These are phyloP conservation scores for Hypoxylon sp. DNA, from an alignment of 2,329 filamentous ascomycete species.

Conservation along the genomic window DNA sequence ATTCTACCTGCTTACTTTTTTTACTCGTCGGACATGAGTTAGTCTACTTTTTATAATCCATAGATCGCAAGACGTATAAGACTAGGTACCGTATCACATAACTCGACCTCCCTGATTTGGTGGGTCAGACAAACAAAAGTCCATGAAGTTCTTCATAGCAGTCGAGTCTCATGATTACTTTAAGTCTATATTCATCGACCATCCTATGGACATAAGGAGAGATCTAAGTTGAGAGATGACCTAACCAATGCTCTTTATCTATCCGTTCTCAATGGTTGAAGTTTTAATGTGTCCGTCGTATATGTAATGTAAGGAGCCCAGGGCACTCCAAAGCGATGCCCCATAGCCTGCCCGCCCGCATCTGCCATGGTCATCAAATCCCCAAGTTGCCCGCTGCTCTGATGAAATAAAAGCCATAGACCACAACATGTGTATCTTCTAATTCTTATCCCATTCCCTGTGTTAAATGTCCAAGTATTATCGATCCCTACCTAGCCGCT, in stretches of 20 bases:
- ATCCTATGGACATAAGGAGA: not conserved
- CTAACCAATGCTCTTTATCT: conserved; percentile 15
- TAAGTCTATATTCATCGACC: not conserved
- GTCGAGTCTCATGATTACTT: not conserved
- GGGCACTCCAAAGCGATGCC: conserved; percentile 2
- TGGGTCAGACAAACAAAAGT: not conserved
- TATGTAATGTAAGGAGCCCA: not conserved
- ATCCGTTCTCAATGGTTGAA: conserved; percentile 5
- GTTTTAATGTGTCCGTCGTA: not conserved
- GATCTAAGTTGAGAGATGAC: conserved; percentile 12
- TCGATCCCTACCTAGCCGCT: conserved; percentile 80
- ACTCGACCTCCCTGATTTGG: not conserved
- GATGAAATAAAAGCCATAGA: not conserved
- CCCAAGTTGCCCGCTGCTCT: not conserved
- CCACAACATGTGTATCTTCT: not conserved
- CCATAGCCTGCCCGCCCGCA: conserved; percentile 2
- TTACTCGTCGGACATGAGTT: not conserved
- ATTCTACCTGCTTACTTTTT: conserved; percentile 31
- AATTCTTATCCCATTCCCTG: not conserved
- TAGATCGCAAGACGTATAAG: not conserved
- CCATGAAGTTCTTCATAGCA: not conserved
- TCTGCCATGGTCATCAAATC: not conserved
- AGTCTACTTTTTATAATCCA: not conserved
- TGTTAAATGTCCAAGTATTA: conserved; percentile 43
- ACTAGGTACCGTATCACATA: not conserved